phyloP scores from a whole-genome alignment of 371 early-diverging fungal genomes.

The Blastocladiella emersonii region DNA sequence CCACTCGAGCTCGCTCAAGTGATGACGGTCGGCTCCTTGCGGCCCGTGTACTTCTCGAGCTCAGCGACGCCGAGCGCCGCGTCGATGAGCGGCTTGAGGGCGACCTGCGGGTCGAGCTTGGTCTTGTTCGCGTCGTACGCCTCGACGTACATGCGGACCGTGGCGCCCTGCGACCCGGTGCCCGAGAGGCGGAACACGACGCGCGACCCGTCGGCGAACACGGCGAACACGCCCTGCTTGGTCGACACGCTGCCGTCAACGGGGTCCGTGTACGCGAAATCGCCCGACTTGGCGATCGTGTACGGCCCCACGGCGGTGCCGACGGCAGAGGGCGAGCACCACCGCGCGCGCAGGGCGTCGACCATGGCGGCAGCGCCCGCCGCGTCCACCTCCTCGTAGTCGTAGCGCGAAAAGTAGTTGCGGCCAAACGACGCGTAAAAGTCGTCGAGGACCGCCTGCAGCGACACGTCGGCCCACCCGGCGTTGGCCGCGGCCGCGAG shows the following conservation, averaged over 20 bases:
- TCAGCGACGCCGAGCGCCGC: constrained; percentile 64
- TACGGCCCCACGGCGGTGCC: background rate
- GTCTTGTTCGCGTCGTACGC: constrained; percentile 62
- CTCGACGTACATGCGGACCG: constrained; percentile 90
- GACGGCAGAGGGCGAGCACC: background rate
- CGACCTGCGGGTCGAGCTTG: constrained; percentile 56
- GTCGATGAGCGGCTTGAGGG: constrained; percentile 75
- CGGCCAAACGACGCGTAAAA: constrained; percentile 81
- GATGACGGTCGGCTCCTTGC: constrained; percentile 84
- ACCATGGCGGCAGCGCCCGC: constrained; percentile 47
- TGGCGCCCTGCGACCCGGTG: constrained; percentile 91
- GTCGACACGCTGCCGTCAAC: constrained; percentile 44
- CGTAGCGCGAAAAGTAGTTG: constrained; percentile 93
- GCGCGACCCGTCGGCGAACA: constrained; percentile 80
- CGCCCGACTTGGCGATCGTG: constrained; percentile 40
- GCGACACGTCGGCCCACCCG: constrained; percentile 22
- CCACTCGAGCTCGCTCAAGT: too few relatives aligned
- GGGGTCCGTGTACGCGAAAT: constrained; percentile 88
- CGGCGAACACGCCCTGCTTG: constrained; percentile 62
- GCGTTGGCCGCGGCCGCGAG: constrained; percentile 52
- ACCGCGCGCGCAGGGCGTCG: constrained; percentile 3
- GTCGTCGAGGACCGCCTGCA: constrained; percentile 61
- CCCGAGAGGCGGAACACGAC: constrained; percentile 85
- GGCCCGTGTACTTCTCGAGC: constrained; percentile 69
- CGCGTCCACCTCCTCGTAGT: constrained; percentile 89